Base-by-base conservation (phyloP, 768 basidiomycete species). In the Amanita inopinata region DNA sequence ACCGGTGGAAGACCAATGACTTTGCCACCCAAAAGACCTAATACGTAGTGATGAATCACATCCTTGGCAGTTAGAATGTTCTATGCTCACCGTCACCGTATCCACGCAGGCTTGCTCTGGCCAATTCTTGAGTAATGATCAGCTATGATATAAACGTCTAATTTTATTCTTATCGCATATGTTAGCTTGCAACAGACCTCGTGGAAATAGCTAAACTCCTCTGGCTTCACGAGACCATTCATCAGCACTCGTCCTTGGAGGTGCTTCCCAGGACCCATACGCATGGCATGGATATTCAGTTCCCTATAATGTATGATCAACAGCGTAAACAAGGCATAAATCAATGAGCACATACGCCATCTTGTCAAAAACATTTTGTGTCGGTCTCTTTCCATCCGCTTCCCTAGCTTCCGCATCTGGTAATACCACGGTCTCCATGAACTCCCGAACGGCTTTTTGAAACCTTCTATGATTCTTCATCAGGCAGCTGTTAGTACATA, bases 261-360 rank as follows among this genome's bases (percentile, higher is more conserved):
- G 53, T 97, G 92, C 58, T 91, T 90, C 15, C 90, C 91, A 6
- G 94, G 94, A 15, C 94, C 94, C 65, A 93, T 63, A 22, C 91
- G 78, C 93, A 98, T 96, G 10, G 89, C 84, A 55, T 90, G 83
- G 34, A 96, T 50, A 51, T 89, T 78, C 27, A 77, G 27, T 23
- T 72, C 78, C 17, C 80, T 83, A 37, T 15, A 19, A 17, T 12
- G 59, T 71, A 73, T 61, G 75, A 76, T 10, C 49, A 71, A 75
- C 10, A 77, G 27, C 75, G 72, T 53, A n/a, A n/a, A n/a, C n/a
- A n/a, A n/a, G n/a, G n/a, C n/a, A n/a, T n/a, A n/a, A n/a, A n/a
- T n/a, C n/a, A n/a, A n/a, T n/a, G n/a, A n/a, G 72, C 52, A 49
- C 87, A 65, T 78, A 83, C 81, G 86, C 78, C 87, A 94, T 88